Evolutionary conservation across 331 rosid species (phyloP).

Genomic region (Pyrus hybrid): DNA sequence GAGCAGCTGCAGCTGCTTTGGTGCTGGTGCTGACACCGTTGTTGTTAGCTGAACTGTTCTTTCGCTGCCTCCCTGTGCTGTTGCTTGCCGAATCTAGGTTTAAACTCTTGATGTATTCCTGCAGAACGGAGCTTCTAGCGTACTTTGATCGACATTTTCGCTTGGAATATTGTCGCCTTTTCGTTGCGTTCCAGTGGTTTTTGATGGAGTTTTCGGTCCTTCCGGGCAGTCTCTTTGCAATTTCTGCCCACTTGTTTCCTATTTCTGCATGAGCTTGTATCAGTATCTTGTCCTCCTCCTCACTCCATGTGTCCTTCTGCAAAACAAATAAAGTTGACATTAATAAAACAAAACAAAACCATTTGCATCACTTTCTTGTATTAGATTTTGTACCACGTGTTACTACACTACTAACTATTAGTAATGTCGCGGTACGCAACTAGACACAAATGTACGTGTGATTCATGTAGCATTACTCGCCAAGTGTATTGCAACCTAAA

Average conservation of each 20-base stretch:
- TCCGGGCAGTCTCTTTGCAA: constrained; percentile 77
- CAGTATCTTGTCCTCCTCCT: constrained; percentile 72
- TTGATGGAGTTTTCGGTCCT: constrained; percentile 94
- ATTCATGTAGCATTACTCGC: background rate
- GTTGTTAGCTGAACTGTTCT: constrained; percentile 8
- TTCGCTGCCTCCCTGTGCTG: constrained; percentile 27
- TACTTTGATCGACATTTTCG: constrained; percentile 73
- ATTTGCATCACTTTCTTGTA: background rate
- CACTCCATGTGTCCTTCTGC: constrained; percentile 89
- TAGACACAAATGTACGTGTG: background rate
- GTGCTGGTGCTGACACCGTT: background rate
- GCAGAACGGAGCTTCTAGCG: constrained; percentile 64
- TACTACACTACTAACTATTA: no score
- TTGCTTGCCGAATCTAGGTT: constrained; percentile 38
- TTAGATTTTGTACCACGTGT: no score
- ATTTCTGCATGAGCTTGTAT: constrained; percentile 69
- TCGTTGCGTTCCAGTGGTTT: constrained; percentile 97
- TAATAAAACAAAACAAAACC: background rate
- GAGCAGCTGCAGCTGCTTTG: background rate
- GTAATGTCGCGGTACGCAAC: no score
- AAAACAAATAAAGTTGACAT: background rate
- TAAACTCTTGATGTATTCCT: constrained; percentile 81
- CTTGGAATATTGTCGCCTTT: constrained; percentile 82
- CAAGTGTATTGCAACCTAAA: background rate
- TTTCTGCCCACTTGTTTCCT: constrained; percentile 97